Percentiles rank a stretch among this genome's conserved stretches.
These are phyloP conservation scores for Chaetomium tenue DNA, from an alignment of 495 filamentous ascomycete species.

Conservation along the genomic window DNA sequence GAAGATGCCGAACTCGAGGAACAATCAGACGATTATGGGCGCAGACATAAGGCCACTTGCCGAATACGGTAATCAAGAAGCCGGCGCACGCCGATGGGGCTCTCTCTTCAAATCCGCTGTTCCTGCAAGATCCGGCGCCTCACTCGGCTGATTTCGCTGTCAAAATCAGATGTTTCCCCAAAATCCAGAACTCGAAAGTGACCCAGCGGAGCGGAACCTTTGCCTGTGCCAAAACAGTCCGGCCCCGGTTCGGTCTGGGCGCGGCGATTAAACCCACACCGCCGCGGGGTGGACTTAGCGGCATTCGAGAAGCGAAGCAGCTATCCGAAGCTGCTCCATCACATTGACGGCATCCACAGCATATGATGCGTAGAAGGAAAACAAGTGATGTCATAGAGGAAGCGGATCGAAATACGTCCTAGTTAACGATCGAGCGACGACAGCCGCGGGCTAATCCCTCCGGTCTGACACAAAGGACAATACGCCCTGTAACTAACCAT, in stretches of 20 bases:
- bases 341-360: background rate
- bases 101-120: no score
- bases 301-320: slow-evolving; percentile 4
- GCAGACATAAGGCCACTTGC: slow-evolving; percentile 37
- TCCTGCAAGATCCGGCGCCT: background rate
- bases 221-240: background rate
- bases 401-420: no score
- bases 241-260: slow-evolving; percentile 1
- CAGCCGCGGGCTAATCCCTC: no score
- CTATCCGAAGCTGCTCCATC: background rate
- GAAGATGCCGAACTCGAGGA: slow-evolving; percentile 14
- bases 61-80: background rate
- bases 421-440: no score
- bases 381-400: no score
- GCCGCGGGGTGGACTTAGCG: slow-evolving; percentile 18
- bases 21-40: slow-evolving; percentile 30
- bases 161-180: slow-evolving; percentile 33
- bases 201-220: slow-evolving; percentile 16
- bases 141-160: slow-evolving; percentile 30
- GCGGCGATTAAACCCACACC: background rate
- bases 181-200: slow-evolving; percentile 21
- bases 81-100: slow-evolving; percentile 6
- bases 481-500: no score
- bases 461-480: no score
- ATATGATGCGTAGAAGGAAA: no score